These are phyloP conservation scores for Coix lacrymajobi DNA, from an alignment of 176 grass and related monocot species.

Conservation along the genomic window DNA sequence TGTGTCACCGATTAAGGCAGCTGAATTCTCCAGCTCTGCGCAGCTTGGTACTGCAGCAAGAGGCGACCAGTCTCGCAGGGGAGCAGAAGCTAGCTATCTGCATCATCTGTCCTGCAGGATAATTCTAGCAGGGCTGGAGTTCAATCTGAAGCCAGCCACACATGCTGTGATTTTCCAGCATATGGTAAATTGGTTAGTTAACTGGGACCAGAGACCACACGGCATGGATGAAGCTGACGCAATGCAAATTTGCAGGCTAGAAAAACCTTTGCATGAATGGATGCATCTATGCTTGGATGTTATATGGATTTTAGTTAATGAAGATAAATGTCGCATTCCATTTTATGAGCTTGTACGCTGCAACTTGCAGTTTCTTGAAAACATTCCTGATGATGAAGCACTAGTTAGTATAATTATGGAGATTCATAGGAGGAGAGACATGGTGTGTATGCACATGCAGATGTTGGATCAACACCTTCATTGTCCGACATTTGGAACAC, in stretches of 20 bases:
- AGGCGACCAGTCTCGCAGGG: constrained; percentile 40
- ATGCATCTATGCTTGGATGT: constrained; percentile 92
- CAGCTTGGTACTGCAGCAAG: constrained; percentile 35
- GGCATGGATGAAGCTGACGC: constrained; percentile 42
- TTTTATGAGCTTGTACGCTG: constrained; percentile 92
- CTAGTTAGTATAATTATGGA: constrained; percentile 95
- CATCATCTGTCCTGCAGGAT: constrained; percentile 81
- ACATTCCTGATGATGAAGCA: constrained; percentile 93
- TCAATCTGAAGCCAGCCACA: constrained; percentile 74
- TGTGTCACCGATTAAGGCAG: constrained; percentile 69
- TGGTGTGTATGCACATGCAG: constrained; percentile 99
- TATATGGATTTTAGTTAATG: constrained; percentile 85
- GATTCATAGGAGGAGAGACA: constrained; percentile 94
- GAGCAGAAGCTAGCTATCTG: constrained; percentile 57
- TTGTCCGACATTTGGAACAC: constrained; percentile 93
- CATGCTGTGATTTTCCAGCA: constrained; percentile 76
- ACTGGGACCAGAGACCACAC: constrained; percentile 66
- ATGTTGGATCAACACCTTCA: constrained; percentile 98
- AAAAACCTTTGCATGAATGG: constrained; percentile 85
- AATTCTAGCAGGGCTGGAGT: constrained; percentile 73
- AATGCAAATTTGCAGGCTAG: constrained; percentile 50
- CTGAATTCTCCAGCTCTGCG: constrained; percentile 56
- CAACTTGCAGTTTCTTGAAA: constrained; percentile 85
- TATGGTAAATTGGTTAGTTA: constrained; percentile 90
- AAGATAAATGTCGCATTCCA: constrained; percentile 81